Evolutionary conservation across 495 filamentous ascomycete genomes (phyloP).

Genomic region (Cercophora scortea): DNA sequence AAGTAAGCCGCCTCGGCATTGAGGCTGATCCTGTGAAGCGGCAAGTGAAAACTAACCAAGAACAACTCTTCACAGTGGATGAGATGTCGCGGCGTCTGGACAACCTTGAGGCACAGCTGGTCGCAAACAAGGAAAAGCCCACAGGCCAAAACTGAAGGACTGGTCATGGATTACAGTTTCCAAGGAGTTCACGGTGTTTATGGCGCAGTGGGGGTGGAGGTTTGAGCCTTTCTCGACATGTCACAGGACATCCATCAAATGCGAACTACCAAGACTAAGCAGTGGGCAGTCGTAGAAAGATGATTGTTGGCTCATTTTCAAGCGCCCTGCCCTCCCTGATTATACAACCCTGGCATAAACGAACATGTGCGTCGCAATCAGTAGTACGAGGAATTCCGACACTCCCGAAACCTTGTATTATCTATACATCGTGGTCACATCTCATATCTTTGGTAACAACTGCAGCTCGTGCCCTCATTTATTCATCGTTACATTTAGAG

Average conservation of each 20-base stretch:
- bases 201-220: background rate
- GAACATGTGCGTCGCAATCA: too few relatives aligned
- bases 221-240: too few relatives aligned
- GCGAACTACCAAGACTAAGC: too few relatives aligned
- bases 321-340: too few relatives aligned
- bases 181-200: background rate
- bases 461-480: background rate
- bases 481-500: constrained; percentile 41
- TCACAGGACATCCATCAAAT: too few relatives aligned
- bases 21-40: background rate
- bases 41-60: background rate
- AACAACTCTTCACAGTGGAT: constrained; percentile 56
- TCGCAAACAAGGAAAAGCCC: constrained; percentile 35
- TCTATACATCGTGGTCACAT: background rate
- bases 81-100: constrained; percentile 90
- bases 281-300: too few relatives aligned
- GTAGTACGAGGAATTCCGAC: too few relatives aligned
- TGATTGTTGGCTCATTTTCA: too few relatives aligned
- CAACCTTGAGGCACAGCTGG: constrained; percentile 70
- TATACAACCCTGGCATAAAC: too few relatives aligned
- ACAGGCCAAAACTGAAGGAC: too few relatives aligned
- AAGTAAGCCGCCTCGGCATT: constrained; percentile 42
- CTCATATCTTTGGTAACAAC: background rate
- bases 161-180: too few relatives aligned
- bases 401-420: too few relatives aligned